Evolutionary conservation across 768 basidiomycete species (phyloP).

Genomic region (Tulasnella sp.): DNA sequence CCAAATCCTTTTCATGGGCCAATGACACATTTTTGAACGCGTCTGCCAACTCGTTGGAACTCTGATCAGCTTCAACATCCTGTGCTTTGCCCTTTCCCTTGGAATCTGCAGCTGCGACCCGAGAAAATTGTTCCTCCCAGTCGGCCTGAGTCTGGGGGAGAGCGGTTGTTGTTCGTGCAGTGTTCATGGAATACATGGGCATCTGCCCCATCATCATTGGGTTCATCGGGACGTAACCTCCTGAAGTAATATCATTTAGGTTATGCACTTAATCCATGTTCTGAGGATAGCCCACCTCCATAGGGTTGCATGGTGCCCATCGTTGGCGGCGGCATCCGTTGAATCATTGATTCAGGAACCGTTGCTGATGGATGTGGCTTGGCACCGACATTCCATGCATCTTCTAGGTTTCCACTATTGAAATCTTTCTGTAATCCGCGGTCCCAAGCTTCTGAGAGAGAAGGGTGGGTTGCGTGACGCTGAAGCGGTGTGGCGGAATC

Average conservation of each 20-base stretch:
- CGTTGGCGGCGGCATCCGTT: too few species aligned
- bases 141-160: slow-evolving; percentile 22
- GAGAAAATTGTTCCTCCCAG: slow-evolving; percentile 20
- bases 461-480: neutral
- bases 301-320: too few species aligned
- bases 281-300: slow-evolving; percentile 13
- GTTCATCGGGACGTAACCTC: neutral
- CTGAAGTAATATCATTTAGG: slow-evolving; percentile 14
- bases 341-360: too few species aligned
- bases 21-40: neutral
- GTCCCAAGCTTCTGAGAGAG: neutral
- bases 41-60: slow-evolving; percentile 16
- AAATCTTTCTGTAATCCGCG: slow-evolving; percentile 2
- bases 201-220: neutral
- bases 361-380: too few species aligned
- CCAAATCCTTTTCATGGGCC: slow-evolving; percentile 2
- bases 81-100: slow-evolving; percentile 71
- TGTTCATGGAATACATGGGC: slow-evolving; percentile 18
- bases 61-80: slow-evolving; percentile 22
- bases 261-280: slow-evolving; percentile 22
- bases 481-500: neutral
- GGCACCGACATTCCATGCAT: neutral
- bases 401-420: neutral
- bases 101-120: slow-evolving; percentile 19
- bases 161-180: slow-evolving; percentile 17